Evolutionary conservation across 2,329 filamentous ascomycete genomes (phyloP).

Genomic region (Coniochaeta sp.): DNA sequence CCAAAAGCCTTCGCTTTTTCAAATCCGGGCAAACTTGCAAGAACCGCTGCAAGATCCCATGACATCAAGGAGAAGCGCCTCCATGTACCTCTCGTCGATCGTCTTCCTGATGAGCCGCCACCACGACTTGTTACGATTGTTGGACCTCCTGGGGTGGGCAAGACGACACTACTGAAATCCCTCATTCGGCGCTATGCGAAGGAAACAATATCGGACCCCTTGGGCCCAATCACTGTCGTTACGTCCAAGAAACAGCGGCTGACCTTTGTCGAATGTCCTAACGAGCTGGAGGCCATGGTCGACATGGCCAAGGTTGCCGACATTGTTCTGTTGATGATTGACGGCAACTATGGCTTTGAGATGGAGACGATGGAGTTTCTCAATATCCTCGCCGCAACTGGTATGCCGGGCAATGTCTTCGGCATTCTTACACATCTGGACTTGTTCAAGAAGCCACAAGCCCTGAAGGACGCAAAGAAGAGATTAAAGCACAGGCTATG

Average conservation of each 20-base stretch:
- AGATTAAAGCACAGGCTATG: conserved; percentile 90
- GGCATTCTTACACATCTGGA: conserved; percentile 95
- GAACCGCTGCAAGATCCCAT: conserved; percentile 64
- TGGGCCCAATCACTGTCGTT: conserved; percentile 89
- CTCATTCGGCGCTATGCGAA: conserved; percentile 92
- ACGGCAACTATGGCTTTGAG: conserved; percentile 97
- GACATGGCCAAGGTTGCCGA: conserved; percentile 96
- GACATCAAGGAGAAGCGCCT: conserved; percentile 93
- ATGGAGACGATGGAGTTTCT: conserved; percentile 99
- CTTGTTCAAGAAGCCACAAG: conserved; percentile 88
- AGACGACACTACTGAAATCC: conserved; percentile 92
- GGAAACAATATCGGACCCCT: conserved; percentile 82
- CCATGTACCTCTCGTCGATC: conserved; percentile 94
- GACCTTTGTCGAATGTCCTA: conserved; percentile 96
- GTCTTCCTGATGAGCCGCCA: conserved; percentile 89
- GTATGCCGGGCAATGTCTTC: conserved; percentile 98
- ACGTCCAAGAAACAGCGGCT: conserved; percentile 92
- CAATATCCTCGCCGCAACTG: conserved; percentile 85
- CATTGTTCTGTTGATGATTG: conserved; percentile 95
- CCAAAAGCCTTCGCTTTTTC: conserved; percentile 87
- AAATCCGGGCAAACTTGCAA: conserved; percentile 72
- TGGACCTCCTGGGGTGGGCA: conserved; percentile 89
- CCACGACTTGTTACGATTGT: conserved; percentile 91
- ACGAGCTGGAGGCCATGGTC: conserved; percentile 93
- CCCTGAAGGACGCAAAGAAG: conserved; percentile 91